Base-by-base conservation (phyloP, 345 rosid genomes). In the Brassica rapa region DNA sequence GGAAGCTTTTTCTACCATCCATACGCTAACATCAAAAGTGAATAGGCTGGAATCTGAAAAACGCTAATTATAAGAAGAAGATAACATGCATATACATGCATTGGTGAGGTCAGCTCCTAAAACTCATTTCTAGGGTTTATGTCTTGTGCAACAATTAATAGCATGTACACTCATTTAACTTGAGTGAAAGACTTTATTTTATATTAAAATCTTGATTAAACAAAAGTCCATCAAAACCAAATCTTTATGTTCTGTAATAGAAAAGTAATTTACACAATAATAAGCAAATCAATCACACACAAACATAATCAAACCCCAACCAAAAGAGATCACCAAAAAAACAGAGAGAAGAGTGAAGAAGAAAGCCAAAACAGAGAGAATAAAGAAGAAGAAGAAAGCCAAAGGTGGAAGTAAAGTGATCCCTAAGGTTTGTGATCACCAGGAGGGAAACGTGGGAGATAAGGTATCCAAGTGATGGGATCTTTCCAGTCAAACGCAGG, bases 391-490 rank as follows among this genome's bases (percentile, higher is more conserved):
- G 56, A 14, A 8, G n/a, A 61, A 59, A 73, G 23, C 30, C 68
- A 72, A 57, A 66, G 2, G 27, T 71, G 15, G 39, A 35, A 33
- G 8, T 37, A 27, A 61, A 41, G 4, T 7, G n/a, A 8, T 49
- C 35, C 24, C 79, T 73, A 79, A 35, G 12, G 78, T 61, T 63
- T 63, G 2, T 23, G 74, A 24, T 55, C 41, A 5, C 37, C 63
- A 0, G 88, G 82, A 55, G 89, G 77, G 6, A 75, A 74, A 30
- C 85, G 67, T 69, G 93, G 86, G 55, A 86, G 72, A 68, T 80
- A 68, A 15, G 94, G 94, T 49, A 88, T 60, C 93, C 97, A 88
- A 23, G 93, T 86, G 23, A 66, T 82, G 6, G 97, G 93, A 68
- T 89, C 86, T 70, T 85, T 79, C 39, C 84, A 77, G 71, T 86